phyloP scores from a whole-genome alignment of 2,329 filamentous ascomycete species.

The Fusarium brevicatenulatum region DNA sequence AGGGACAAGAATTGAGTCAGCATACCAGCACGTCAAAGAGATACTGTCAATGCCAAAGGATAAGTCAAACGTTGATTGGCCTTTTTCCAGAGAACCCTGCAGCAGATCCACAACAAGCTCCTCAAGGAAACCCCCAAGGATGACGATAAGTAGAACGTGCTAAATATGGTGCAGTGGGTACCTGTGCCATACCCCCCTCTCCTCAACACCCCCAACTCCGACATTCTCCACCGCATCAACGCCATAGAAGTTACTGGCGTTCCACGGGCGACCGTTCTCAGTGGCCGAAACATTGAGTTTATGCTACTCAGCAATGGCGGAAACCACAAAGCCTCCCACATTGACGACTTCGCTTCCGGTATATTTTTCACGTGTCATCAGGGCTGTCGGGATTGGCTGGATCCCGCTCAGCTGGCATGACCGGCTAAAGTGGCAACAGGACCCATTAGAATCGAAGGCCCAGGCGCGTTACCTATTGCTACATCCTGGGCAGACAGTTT shows the following conservation, averaged over 20 bases:
- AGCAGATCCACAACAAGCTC: not conserved
- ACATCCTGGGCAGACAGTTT: no score
- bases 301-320: no score
- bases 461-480: no score
- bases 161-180: not conserved
- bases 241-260: no score
- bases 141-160: not conserved
- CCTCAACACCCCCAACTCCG: not conserved
- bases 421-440: no score
- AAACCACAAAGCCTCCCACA: no score
- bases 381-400: not conserved
- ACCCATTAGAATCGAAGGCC: no score
- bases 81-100: not conserved
- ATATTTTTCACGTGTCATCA: not conserved
- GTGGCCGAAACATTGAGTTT: no score
- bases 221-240: not conserved
- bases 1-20: not conserved
- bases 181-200: not conserved
- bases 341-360: no score
- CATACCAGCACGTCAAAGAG: not conserved
- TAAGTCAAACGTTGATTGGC: not conserved
- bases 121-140: not conserved
- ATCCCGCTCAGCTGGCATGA: not conserved
- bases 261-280: no score
- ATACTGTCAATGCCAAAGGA: not conserved